Evolutionary conservation across 371 early-diverging fungal genomes (phyloP).

Genomic region (Rhizomucor pusillus): DNA sequence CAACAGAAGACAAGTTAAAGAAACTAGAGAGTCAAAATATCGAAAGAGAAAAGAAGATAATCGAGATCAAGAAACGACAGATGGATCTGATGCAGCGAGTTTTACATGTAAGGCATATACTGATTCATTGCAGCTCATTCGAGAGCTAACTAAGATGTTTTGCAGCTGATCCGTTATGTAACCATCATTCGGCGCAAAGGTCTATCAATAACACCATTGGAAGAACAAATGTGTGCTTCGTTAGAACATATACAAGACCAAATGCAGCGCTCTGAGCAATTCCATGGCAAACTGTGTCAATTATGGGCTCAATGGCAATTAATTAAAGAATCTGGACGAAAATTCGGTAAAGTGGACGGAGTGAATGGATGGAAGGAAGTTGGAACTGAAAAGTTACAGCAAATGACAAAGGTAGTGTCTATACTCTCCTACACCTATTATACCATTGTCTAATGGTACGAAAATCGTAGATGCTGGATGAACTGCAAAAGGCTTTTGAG

Average conservation of each 20-base stretch:
- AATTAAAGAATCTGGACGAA: conserved; percentile 68
- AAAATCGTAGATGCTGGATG: conserved; percentile 43
- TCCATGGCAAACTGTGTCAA: conserved; percentile 78
- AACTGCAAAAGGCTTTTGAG: conserved; percentile 64
- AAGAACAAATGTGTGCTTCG: conserved; percentile 72
- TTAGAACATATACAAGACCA: conserved; percentile 74
- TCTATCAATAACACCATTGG: conserved; percentile 77
- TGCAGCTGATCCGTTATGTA: conserved; percentile 74
- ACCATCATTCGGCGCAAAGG: conserved; percentile 82
- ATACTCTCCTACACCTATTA: no score
- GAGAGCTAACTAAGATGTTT: not conserved
- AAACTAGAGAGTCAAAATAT: conserved; percentile 59
- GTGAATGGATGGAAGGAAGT: conserved; percentile 39
- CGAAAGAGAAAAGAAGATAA: conserved; percentile 61
- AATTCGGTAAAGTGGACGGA: conserved; percentile 38
- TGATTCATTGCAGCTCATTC: not conserved
- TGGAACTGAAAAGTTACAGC: conserved; percentile 39
- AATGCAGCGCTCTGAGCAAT: conserved; percentile 72
- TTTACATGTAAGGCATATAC: conserved; percentile 43
- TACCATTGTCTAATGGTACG: not conserved
- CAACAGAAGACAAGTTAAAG: conserved; percentile 63
- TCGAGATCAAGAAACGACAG: conserved; percentile 73
- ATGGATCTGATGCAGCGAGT: conserved; percentile 76
- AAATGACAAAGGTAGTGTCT: conserved; percentile 46
- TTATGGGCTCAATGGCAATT: conserved; percentile 78